phyloP scores from a whole-genome alignment of 805 yeast genomes.

The Spathaspora girioi region DNA sequence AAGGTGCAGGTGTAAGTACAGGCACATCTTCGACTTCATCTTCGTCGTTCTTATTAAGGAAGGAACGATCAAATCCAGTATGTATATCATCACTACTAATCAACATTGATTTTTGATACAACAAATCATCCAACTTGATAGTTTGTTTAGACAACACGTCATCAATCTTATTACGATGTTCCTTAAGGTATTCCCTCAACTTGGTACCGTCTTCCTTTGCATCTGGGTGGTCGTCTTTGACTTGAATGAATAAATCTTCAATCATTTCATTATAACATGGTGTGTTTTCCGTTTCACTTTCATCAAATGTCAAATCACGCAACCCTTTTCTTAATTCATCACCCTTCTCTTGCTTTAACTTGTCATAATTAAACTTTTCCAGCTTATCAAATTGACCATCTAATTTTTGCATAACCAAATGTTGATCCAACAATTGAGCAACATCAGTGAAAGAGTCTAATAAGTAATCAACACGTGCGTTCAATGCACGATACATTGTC shows the following conservation, averaged over 20 bases:
- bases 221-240: slow-evolving; percentile 57
- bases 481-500: slow-evolving; percentile 75
- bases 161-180: slow-evolving; percentile 69
- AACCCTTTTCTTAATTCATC: slow-evolving; percentile 45
- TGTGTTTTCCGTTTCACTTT: slow-evolving; percentile 37
- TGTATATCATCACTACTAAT: slow-evolving; percentile 89
- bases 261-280: slow-evolving; percentile 89
- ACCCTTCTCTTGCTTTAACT: slow-evolving; percentile 32
- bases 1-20: slow-evolving; percentile 1
- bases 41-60: slow-evolving; percentile 54
- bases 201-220: slow-evolving; percentile 35
- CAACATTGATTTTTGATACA: slow-evolving; percentile 66
- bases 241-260: slow-evolving; percentile 79
- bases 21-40: slow-evolving; percentile 15
- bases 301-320: slow-evolving; percentile 32
- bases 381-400: slow-evolving; percentile 50
- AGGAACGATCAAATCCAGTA: slow-evolving; percentile 87
- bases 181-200: slow-evolving; percentile 38
- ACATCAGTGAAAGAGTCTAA: slow-evolving; percentile 39
- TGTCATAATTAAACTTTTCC: slow-evolving; percentile 52
- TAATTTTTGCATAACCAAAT: slow-evolving; percentile 37
- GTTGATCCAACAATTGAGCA: slow-evolving; percentile 25
- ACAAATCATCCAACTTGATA: slow-evolving; percentile 61
- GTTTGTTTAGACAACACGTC: slow-evolving; percentile 61
- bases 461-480: slow-evolving; percentile 67